Evolutionary conservation across 352 stramenopile genomes (phyloP), one percentile per base, ranked within the genome.

Genomic region (Thalassiosira hispida): DNA sequence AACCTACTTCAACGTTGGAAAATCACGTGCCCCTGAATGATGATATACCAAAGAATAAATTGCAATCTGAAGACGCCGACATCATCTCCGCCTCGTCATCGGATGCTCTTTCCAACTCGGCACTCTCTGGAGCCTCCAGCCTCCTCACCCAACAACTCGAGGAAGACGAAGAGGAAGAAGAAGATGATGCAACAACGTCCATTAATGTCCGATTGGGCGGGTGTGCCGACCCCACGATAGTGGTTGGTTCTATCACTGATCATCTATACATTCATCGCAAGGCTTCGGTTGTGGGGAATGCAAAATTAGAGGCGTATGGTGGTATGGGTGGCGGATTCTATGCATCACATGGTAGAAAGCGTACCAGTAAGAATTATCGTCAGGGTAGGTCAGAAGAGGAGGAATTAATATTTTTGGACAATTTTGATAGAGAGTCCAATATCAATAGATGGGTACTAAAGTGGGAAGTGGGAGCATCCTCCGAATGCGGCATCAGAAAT

Each of bases 381-480:
- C 38, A 38, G 20, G 44, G 14, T 22, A 52, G 23, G 27, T 62
- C 22, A 7, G 33, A 42, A 22, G 35, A 65, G 35, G 33, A 71
- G 35, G 22, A 11, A 4, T 62, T 29, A 0, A 29, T 61, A 20
- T 23, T 6, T 12, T 20, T 57, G n/a, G 31, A 65, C 18, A 22
- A 46, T 47, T 61, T 46, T 27, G 63, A 20, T 40, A 53, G 16
- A 57, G 33, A 49, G n/a, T 5, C 25, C 47, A 51, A 42, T 55
- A 40, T 35, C 35, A 71, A 46, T 57, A 40, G 16, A 49, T 59
- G 46, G 1, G 66, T 46, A 25, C 46, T 91, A 22, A 75, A 67
- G 61, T 93, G 80, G 78, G 87, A 93, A 70, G 77, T 89, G 35
- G 87, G 87, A 31, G 87, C 87, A 47, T 77, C 89, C 22, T 91